A percentile compares a stretch with the other conserved stretches of the same genome.
Conservation (phyloP, 2,329 filamentous ascomycete species). For the Lecanoromycetidae sp. region DNA sequence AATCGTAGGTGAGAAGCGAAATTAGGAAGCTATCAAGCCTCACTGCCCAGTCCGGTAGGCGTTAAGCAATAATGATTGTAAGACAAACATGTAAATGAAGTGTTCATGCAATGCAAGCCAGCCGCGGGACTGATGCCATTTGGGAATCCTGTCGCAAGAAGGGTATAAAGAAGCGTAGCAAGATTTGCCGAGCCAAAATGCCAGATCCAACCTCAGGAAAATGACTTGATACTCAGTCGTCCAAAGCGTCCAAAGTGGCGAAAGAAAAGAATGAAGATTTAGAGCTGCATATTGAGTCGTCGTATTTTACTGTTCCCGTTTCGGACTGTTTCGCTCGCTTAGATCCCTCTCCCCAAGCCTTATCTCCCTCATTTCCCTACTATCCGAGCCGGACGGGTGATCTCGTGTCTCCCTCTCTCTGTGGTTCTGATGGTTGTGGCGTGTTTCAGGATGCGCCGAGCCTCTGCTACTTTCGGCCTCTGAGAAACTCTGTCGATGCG, state of each 20-base stretch:
- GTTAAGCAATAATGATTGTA: too few species aligned
- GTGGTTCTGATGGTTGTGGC: conserved; percentile 12
- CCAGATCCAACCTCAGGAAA: background rate
- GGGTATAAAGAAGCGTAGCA: background rate
- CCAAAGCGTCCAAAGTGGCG: background rate
- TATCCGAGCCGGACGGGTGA: conserved; percentile 17
- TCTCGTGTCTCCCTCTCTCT: too few species aligned
- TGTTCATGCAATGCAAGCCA: background rate
- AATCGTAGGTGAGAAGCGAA: too few species aligned
- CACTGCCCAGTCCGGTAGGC: too few species aligned
- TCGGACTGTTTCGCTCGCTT: conserved; percentile 17
- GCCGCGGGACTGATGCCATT: background rate
- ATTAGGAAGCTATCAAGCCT: too few species aligned
- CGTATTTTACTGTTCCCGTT: conserved; percentile 14
- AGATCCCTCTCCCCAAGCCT: conserved; percentile 14
- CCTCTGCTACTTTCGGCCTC: conserved; percentile 18
- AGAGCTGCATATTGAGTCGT: background rate
- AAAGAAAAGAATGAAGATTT: too few species aligned
- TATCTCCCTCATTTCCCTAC: conserved; percentile 12
- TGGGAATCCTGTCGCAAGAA: background rate
- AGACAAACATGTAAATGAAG: too few species aligned
- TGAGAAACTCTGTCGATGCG: conserved; percentile 17
- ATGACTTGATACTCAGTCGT: too few species aligned
- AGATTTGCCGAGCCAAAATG: background rate
- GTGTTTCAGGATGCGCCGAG: conserved; percentile 19